Evolutionary conservation across 805 yeast genomes (phyloP).

Genomic region (Wickerhamiella brachini): DNA sequence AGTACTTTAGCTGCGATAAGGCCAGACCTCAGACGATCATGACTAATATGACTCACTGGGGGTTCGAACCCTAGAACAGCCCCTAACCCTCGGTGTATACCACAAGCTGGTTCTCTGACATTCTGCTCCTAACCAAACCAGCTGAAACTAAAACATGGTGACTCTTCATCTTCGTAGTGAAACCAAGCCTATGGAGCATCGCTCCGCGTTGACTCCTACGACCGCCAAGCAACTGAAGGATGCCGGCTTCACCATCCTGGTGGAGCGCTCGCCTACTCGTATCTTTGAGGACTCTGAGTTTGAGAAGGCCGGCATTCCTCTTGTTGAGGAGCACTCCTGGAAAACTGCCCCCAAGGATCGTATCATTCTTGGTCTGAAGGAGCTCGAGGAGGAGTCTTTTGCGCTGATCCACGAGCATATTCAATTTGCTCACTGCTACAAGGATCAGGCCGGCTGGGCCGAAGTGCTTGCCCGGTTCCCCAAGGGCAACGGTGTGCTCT

Average conservation of each 20-base stretch:
- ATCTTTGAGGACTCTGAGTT: conserved; percentile 69
- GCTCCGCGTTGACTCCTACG: conserved; percentile 92
- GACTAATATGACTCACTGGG: no score
- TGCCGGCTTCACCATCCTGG: conserved; percentile 73
- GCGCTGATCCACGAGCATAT: conserved; percentile 93
- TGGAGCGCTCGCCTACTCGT: conserved; percentile 78
- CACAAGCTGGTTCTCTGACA: no score
- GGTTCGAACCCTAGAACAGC: no score
- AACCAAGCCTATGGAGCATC: conserved; percentile 90
- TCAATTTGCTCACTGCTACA: conserved; percentile 98
- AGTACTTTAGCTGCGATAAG: no score
- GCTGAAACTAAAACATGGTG: conserved; percentile 1
- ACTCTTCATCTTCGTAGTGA: conserved; percentile 84
- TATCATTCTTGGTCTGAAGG: conserved; percentile 86
- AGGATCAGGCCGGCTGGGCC: conserved; percentile 95
- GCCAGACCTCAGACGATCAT: no score
- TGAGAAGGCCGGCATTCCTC: conserved; percentile 60
- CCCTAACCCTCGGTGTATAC: no score
- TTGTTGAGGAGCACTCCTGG: conserved; percentile 94
- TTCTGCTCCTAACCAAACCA: not conserved
- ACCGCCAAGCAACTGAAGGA: conserved; percentile 63
- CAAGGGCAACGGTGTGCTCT: conserved; percentile 77
- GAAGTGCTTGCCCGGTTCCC: conserved; percentile 82
- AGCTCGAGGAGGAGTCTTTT: conserved; percentile 83
- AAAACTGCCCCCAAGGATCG: conserved; percentile 78